Evolutionary conservation across 75 land plant species (phyloP), one percentile per base, ranked within the genome.

Genomic region (Larix kaempferi): DNA sequence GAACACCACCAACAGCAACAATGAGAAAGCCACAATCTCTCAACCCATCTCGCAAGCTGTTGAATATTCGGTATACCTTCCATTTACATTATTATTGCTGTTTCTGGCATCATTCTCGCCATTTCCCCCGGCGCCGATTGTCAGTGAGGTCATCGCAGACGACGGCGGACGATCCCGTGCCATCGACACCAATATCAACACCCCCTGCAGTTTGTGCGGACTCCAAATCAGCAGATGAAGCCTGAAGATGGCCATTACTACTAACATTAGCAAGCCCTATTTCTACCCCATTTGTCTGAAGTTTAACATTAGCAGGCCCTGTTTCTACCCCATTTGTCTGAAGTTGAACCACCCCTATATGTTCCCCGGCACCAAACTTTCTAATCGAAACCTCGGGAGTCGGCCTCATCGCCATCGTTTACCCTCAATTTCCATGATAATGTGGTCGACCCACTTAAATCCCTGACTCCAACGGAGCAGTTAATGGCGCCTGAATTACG

Each of bases 1-100:
- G 81, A 95, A 95, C 35, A 93, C 96, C 39, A 92, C 84, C 85
- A 95, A 67, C 57, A 93, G 84, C 37, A 95, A 87, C 75, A 95
- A 77, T 2, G 91, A 88, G 79, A 93, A 95, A 0, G 95, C 94
- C 59, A 95, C 86, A 60, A 93, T 86, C 83, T 93, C 75, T 95
- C 93, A 44, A 95, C 82, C 91, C 90, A 95, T 77, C 98, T 82
- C 1, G 92, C 92, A 66, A 85, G 79, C 83, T 87, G 94, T 86
- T 95, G 98, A 76, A 95, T 91, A 74, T 95, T 95, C 82, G 5
- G 85, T 77, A 59, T 91, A 88, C 69, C 88, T 87, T 22, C 72
- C 87, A 71, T 55, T 77, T 35, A 37, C 64, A 49, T 55, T 56
- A 5, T 19, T 75, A 21, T 69, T 75, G 35, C 39, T 63, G 15